These are phyloP conservation scores for Phytophthora multivora DNA, from an alignment of 352 stramenopile species.

Conservation along the genomic window DNA sequence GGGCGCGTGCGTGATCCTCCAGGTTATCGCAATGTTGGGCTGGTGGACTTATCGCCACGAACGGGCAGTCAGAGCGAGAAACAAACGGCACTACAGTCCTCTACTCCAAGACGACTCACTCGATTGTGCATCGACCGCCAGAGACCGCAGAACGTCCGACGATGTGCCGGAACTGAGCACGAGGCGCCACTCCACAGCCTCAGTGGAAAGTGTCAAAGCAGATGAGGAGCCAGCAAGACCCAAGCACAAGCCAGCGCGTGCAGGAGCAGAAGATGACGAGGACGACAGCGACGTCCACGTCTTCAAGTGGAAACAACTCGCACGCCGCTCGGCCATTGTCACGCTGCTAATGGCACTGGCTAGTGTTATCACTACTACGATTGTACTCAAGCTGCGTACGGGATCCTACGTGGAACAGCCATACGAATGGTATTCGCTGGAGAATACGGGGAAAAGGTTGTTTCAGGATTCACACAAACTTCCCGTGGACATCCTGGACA, in stretches of 20 bases:
- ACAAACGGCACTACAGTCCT: conserved; percentile 1
- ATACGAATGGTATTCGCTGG: conserved; percentile 68
- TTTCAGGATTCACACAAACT: conserved; percentile 33
- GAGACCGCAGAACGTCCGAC: conserved; percentile 22
- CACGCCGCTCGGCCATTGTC: conserved; percentile 24
- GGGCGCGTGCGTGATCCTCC: conserved; percentile 26
- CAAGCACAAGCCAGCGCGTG: conserved; percentile 12
- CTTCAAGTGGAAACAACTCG: conserved; percentile 37
- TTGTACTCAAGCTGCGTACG: conserved; percentile 57
- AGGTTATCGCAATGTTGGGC: conserved; percentile 37
- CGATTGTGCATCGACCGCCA: conserved; percentile 10
- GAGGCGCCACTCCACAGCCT: conserved; percentile 9
- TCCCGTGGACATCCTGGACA: conserved; percentile 39
- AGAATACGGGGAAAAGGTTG: conserved; percentile 44
- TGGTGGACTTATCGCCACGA: conserved; percentile 32
- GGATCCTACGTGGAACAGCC: conserved; percentile 50
- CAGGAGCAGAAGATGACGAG: conserved; percentile 28
- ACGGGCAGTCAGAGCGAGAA: not conserved
- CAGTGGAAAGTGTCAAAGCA: conserved; percentile 15
- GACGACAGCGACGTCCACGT: conserved; percentile 23
- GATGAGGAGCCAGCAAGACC: not conserved
- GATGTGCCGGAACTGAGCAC: conserved; percentile 23
- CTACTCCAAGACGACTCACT: conserved; percentile 9
- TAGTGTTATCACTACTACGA: conserved; percentile 23
- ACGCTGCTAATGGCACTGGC: conserved; percentile 26